These are phyloP conservation scores for Albatrellus sp. DNA, from an alignment of 1,284 basidiomycete species.

Conservation along the genomic window DNA sequence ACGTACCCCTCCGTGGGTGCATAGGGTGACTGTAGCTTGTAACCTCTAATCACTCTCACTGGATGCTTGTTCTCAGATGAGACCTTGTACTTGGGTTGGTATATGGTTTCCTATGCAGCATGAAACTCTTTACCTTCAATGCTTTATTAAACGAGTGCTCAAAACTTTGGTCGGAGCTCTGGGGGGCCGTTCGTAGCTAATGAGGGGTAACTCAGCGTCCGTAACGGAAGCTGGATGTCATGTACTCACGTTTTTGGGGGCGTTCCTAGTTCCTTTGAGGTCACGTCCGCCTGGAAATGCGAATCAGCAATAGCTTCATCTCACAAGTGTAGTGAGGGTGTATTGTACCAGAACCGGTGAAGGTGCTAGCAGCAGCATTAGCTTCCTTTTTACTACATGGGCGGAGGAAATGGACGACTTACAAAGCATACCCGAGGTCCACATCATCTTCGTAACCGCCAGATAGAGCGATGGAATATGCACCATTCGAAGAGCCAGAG, in stretches of 20 bases:
- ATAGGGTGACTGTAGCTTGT: conserved; percentile 55
- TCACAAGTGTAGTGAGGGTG: conserved; percentile 1
- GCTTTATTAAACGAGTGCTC: conserved; percentile 60
- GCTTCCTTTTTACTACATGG: background rate
- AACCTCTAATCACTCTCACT: conserved; percentile 74
- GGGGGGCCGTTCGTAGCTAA: conserved; percentile 74
- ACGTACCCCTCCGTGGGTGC: conserved; percentile 61
- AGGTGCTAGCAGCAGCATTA: conserved; percentile 35
- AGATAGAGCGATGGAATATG: conserved; percentile 69
- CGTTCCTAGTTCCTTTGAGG: conserved; percentile 62
- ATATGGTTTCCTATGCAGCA: background rate
- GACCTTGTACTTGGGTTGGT: conserved; percentile 24
- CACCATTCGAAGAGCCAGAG: conserved; percentile 49
- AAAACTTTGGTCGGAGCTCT: conserved; percentile 69
- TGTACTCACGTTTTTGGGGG: conserved; percentile 62
- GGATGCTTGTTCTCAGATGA: conserved; percentile 66
- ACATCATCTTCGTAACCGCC: conserved; percentile 82
- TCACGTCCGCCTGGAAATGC: conserved; percentile 54
- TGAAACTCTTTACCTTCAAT: conserved; percentile 35
- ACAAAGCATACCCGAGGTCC: conserved; percentile 73
- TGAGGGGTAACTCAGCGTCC: background rate
- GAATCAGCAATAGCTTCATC: background rate
- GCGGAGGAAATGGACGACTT: conserved; percentile 20
- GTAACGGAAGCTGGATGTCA: background rate
- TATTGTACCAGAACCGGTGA: conserved; percentile 53